Evolutionary conservation across 202 grass and related monocot genomes (phyloP).

Genomic region (Eragrostis tef): DNA sequence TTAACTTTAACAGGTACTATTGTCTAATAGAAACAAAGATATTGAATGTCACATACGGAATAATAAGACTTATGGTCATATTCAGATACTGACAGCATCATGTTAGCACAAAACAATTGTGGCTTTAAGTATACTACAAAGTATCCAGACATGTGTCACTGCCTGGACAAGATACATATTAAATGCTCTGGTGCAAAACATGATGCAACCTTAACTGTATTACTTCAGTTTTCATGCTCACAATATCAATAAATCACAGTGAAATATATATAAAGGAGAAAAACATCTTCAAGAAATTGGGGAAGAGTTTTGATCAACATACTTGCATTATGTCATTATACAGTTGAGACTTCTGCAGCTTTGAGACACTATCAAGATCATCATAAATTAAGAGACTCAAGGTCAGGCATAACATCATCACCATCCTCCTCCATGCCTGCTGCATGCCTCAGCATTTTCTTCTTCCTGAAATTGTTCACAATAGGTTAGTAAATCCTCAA

Average conservation of each 20-base stretch:
- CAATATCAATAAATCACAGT: not conserved
- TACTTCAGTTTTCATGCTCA: not conserved
- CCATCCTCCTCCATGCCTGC: conserved; percentile 56
- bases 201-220: not conserved
- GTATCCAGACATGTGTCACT: not conserved
- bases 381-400: conserved; percentile 85
- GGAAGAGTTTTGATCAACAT: conserved; percentile 36
- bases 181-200: conserved; percentile 10
- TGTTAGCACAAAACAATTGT: not conserved
- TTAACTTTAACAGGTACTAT: no score
- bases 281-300: conserved; percentile 1
- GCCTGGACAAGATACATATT: conserved; percentile 1
- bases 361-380: conserved; percentile 81
- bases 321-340: conserved; percentile 83
- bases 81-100: not conserved
- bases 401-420: conserved; percentile 69
- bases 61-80: not conserved
- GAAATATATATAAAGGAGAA: not conserved
- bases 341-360: conserved; percentile 72
- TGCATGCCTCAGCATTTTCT: conserved; percentile 61
- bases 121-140: no score
- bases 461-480: conserved; percentile 59
- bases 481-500: not conserved
- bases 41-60: not conserved
- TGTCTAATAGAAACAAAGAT: conserved; percentile 48